Evolutionary conservation across 768 basidiomycete genomes (phyloP).

Genomic region (Collybia mongolica): DNA sequence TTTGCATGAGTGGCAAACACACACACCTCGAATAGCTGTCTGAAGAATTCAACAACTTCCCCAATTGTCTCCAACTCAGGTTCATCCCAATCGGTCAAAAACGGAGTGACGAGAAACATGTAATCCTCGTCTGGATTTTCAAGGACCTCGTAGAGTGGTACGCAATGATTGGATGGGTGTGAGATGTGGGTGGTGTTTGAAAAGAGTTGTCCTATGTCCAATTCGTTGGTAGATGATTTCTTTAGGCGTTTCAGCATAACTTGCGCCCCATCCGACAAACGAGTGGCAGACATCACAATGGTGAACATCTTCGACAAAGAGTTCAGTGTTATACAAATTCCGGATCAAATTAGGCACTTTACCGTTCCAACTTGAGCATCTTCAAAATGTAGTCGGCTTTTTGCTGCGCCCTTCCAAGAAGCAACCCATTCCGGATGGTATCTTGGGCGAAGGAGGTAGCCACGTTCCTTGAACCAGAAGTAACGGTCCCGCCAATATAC

Average conservation of each 20-base stretch:
- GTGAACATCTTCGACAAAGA: conserved; percentile 3
- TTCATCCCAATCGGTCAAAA: conserved; percentile 15
- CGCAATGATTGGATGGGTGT: conserved; percentile 31
- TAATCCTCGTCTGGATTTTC: conserved; percentile 17
- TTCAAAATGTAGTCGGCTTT: not conserved
- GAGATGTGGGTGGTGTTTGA: conserved; percentile 7
- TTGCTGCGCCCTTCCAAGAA: not conserved
- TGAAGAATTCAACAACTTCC: conserved; percentile 26
- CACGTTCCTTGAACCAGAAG: conserved; percentile 4
- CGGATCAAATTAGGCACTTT: not conserved
- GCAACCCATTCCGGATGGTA: conserved; percentile 9
- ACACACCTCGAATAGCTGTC: conserved; percentile 24
- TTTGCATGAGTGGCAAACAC: not conserved
- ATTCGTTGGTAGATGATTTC: conserved; percentile 21
- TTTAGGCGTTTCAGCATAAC: conserved; percentile 28
- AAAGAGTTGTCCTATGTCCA: conserved; percentile 25
- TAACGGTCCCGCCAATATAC: conserved; percentile 6
- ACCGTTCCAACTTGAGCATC: not conserved
- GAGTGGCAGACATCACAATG: conserved; percentile 28
- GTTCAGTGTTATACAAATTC: not conserved
- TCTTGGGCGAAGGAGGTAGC: not conserved
- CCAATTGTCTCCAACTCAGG: conserved; percentile 27
- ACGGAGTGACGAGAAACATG: conserved; percentile 25
- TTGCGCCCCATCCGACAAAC: conserved; percentile 22
- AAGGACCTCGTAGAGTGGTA: conserved; percentile 25